phyloP scores from a whole-genome alignment of 805 yeast genomes.

The Ogataea chonburiensis region DNA sequence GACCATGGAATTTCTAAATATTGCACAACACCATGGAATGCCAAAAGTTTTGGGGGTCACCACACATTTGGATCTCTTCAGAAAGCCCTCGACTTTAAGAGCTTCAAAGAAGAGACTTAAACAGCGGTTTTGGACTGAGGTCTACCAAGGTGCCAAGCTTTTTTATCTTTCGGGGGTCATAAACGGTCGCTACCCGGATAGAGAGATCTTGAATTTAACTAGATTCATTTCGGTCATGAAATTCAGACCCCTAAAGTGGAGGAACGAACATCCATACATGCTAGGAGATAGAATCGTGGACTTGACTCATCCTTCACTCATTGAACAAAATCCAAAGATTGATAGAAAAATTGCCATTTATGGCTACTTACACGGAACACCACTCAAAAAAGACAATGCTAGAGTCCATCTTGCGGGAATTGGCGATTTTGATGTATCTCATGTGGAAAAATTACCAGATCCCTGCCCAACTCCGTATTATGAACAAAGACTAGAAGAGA shows the following conservation, averaged over 20 bases:
- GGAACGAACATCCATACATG: constrained; percentile 96
- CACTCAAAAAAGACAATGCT: constrained; percentile 65
- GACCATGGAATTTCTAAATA: constrained; percentile 95
- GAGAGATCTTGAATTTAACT: constrained; percentile 88
- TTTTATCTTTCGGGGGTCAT: constrained; percentile 93
- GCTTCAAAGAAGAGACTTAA: constrained; percentile 89
- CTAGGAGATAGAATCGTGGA: constrained; percentile 88
- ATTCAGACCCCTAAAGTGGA: constrained; percentile 98
- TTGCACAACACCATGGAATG: constrained; percentile 98
- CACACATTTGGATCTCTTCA: constrained; percentile 93
- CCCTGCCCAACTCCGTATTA: constrained; percentile 98
- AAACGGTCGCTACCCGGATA: constrained; percentile 96
- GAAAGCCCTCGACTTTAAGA: constrained; percentile 82
- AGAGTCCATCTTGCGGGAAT: constrained; percentile 93
- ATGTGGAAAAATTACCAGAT: constrained; percentile 89
- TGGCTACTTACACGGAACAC: constrained; percentile 94
- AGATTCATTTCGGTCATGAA: constrained; percentile 96
- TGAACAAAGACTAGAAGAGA: constrained; percentile 80
- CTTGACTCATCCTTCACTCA: constrained; percentile 83
- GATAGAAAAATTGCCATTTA: constrained; percentile 90
- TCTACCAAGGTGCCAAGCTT: constrained; percentile 94
- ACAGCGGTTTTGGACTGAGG: constrained; percentile 98
- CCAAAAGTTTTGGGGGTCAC: constrained; percentile 95
- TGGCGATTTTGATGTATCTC: constrained; percentile 78
- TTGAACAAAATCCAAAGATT: constrained; percentile 75